Evolutionary conservation across 164 flowering plant species (phyloP).

Genomic region (Sextonia rubra): DNA sequence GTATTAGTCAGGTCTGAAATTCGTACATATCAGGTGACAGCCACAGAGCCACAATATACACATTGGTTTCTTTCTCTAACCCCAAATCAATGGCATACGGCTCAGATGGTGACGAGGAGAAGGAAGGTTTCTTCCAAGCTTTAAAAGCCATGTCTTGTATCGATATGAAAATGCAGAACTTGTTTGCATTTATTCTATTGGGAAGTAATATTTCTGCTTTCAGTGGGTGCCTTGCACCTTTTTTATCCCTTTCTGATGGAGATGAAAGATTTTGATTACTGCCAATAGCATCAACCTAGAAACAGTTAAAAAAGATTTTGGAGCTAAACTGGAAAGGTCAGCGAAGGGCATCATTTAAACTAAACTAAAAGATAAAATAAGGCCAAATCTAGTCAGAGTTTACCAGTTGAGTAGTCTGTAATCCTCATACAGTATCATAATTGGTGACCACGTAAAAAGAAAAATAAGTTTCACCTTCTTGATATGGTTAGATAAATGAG

Average conservation of each 20-base stretch:
- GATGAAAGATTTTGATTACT: background rate
- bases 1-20: too few relatives aligned
- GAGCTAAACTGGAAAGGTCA: background rate
- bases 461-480: background rate
- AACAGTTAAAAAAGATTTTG: background rate
- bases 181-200: too few relatives aligned
- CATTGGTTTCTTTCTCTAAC: too few relatives aligned
- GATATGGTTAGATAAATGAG: background rate
- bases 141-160: too few relatives aligned
- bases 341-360: background rate
- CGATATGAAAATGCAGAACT: too few relatives aligned
- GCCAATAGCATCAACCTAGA: background rate
- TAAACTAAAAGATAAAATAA: too few relatives aligned
- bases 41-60: too few relatives aligned
- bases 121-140: too few relatives aligned
- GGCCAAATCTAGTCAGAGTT: background rate
- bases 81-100: too few relatives aligned
- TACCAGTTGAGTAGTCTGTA: background rate
- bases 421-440: background rate
- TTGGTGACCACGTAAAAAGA: background rate
- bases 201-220: background rate
- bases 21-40: too few relatives aligned
- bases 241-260: background rate
- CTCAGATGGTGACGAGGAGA: too few relatives aligned
- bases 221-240: background rate